phyloP scores from a whole-genome alignment of 805 yeast species.

The Starmerella roubikii region DNA sequence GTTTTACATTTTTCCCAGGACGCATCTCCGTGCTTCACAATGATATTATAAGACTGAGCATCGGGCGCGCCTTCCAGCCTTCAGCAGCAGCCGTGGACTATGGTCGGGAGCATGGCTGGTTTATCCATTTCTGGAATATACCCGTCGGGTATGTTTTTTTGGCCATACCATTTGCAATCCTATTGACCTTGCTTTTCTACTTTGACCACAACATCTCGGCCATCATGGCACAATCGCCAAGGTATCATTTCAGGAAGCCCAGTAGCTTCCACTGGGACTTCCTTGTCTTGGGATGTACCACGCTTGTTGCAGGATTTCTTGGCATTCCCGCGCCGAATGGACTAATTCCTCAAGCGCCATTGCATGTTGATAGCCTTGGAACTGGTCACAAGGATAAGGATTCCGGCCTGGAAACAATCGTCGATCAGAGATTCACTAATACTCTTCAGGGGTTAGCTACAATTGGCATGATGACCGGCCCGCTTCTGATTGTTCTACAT shows the following conservation, averaged over 20 bases:
- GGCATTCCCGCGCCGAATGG: slow-evolving; percentile 98
- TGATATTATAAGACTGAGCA: slow-evolving; percentile 50
- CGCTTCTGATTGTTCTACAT: slow-evolving; percentile 66
- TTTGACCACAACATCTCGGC: slow-evolving; percentile 95
- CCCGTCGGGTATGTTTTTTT: slow-evolving; percentile 65
- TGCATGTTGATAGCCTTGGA: slow-evolving; percentile 67
- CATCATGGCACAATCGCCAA: slow-evolving; percentile 75
- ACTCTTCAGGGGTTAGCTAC: slow-evolving; percentile 73
- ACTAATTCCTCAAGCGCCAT: slow-evolving; percentile 90
- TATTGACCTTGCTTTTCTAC: slow-evolving; percentile 72
- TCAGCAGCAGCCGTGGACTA: slow-evolving; percentile 30
- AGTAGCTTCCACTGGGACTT: slow-evolving; percentile 90
- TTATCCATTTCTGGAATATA: slow-evolving; percentile 64
- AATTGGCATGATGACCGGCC: slow-evolving; percentile 79
- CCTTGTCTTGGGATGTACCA: slow-evolving; percentile 66
- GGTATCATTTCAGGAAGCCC: slow-evolving; percentile 73
- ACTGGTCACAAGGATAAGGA: slow-evolving; percentile 24
- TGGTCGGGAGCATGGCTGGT: slow-evolving; percentile 47
- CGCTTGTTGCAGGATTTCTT: slow-evolving; percentile 72
- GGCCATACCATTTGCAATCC: slow-evolving; percentile 84
- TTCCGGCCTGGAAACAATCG: slow-evolving; percentile 33
- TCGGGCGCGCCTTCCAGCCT: slow-evolving; percentile 61
- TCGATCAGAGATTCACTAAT: slow-evolving; percentile 82
- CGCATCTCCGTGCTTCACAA: slow-evolving; percentile 36
- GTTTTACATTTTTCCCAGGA: slow-evolving; percentile 86